Evolutionary conservation across 164 flowering plant genomes (phyloP).

Genomic region (Stephania cephalantha): DNA sequence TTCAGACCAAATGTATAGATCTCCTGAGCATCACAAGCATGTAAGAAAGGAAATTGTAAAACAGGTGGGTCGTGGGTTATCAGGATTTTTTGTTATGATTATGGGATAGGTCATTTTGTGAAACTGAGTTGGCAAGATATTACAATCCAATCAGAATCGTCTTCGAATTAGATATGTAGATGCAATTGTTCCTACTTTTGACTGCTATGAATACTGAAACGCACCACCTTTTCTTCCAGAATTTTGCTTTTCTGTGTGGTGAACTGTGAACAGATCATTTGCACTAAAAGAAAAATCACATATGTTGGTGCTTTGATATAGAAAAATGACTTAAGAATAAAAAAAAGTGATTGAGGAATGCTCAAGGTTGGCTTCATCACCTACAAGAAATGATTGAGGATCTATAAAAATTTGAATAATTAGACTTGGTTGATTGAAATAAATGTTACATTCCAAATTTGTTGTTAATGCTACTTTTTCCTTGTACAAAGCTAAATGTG

Average conservation of each 20-base stretch:
- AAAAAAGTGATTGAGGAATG: not conserved
- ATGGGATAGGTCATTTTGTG: not conserved
- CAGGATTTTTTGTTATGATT: not conserved
- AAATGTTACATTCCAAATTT: not conserved
- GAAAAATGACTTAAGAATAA: not conserved
- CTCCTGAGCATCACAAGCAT: conserved; percentile 85
- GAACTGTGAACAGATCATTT: not conserved
- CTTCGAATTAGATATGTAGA: not conserved
- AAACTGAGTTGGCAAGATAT: not conserved
- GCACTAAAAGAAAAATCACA: not conserved
- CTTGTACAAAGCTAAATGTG: not conserved
- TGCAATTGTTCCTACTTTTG: not conserved
- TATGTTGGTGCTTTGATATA: too few relatives aligned
- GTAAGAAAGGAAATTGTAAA: conserved; percentile 78
- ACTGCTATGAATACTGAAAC: not conserved
- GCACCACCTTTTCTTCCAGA: not conserved
- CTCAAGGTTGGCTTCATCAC: not conserved
- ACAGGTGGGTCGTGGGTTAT: conserved; percentile 61
- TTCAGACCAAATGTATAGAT: conserved; percentile 79
- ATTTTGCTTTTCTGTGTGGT: not conserved
- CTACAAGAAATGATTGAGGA: not conserved
- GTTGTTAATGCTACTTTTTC: not conserved
- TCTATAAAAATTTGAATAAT: not conserved
- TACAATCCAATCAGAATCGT: not conserved
- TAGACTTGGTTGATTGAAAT: not conserved